Base-by-base conservation (phyloP, 2,329 filamentous ascomycete species). In the Apiospora kogelbergensis region DNA sequence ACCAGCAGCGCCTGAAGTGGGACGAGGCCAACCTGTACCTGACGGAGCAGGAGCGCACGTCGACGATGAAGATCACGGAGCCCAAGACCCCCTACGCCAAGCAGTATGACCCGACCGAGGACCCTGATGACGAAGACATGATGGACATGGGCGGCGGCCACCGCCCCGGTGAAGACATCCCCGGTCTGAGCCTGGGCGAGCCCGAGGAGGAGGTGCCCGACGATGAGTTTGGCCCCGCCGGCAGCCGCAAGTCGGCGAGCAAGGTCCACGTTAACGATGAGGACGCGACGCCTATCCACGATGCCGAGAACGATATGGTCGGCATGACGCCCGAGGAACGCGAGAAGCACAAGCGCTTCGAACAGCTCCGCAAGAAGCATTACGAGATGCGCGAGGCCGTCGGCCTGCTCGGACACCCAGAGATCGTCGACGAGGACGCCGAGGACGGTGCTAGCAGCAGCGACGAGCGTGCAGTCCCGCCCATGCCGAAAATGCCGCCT, bases 331-430 rank as follows among this genome's bases (percentile, higher is more conserved):
- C 86, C 53, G 94, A 97, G 80, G 95, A 97, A 79, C 85, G 85
- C 71, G 94, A 96, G 84, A 98, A 98, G 85, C 96, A 99, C 81
- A 89, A 88, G 78, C 90, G 92, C 78, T 99, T 99, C 80, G 95
- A 98, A 83, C 86, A 93, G 82, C 87, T 94, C 84, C 89, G 96
- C 77, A 98, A 96, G 90, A 95, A 91, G 84, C 96, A 99, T 81
- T 99, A 99, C 81, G 96, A 99, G 86, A 99, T 99, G 96, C 94
- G 89, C 83, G 92, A 96, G 77, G 94, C 98, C 69, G 97, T 96
- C 76, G 89, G 91, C 76, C 82, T 98, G 67, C 88, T 99, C 73
- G 95, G 94, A 17, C 91, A 93, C 76, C 89, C 91, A 3, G 90
- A 92, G 76, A 84, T 88, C 3, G 75, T 91, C 63, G 88, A 89